Evolutionary conservation across 192 early-diverging fungal genomes (phyloP).

Genomic region (Chytriomyces hyalinus): DNA sequence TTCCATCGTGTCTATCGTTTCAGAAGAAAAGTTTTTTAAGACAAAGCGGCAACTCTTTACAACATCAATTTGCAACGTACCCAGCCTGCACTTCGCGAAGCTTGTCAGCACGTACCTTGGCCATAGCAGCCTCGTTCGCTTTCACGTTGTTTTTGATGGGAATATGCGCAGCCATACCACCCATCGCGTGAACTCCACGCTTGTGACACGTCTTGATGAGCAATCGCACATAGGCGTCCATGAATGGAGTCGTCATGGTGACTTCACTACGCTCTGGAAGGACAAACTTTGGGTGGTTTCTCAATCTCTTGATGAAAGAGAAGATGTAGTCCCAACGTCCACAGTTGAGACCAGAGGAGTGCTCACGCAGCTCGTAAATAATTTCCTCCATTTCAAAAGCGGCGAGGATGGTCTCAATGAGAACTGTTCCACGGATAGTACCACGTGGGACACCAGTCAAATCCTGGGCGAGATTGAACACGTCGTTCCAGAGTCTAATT

Average conservation of each 20-base stretch:
- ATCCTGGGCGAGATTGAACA: constrained; percentile 96
- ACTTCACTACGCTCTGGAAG: constrained; percentile 91
- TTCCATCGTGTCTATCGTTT: constrained; percentile 8
- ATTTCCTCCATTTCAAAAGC: constrained; percentile 99
- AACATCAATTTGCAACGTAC: constrained; percentile 79
- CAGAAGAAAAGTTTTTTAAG: not conserved
- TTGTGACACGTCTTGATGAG: constrained; percentile 98
- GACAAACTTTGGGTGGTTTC: constrained; percentile 81
- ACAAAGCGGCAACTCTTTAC: not conserved
- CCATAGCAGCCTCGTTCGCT: constrained; percentile 89
- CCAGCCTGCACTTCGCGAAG: constrained; percentile 93
- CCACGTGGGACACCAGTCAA: constrained; percentile 86
- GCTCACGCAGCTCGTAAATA: constrained; percentile 98
- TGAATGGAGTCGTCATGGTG: constrained; percentile 95
- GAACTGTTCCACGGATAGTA: constrained; percentile 93
- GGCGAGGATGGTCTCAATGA: constrained; percentile 97
- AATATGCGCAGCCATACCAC: constrained; percentile 99
- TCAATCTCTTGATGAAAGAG: constrained; percentile 97
- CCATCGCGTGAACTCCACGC: constrained; percentile 99
- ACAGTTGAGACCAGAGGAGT: constrained; percentile 98
- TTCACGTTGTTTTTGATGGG: constrained; percentile 92
- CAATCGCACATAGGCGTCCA: constrained; percentile 96
- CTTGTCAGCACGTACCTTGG: constrained; percentile 95
- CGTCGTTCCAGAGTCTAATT: constrained; percentile 92
- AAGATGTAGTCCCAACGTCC: constrained; percentile 99